These are phyloP conservation scores for Fusarium mangiferae DNA, from an alignment of 2,329 filamentous ascomycete species.

Conservation along the genomic window DNA sequence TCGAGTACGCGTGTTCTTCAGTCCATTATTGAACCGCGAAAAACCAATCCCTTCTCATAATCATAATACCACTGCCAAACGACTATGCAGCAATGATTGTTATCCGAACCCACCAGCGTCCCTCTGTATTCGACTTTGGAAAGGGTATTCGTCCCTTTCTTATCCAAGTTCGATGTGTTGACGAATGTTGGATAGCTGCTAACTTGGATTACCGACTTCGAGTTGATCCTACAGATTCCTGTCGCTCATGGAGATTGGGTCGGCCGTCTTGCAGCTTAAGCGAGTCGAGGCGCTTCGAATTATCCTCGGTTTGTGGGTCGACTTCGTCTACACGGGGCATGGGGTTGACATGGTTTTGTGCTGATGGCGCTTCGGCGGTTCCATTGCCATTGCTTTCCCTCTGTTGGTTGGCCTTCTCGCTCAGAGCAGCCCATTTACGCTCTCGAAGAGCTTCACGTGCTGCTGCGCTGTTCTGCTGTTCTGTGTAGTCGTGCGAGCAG, in stretches of 20 bases:
- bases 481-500: conserved; percentile 97
- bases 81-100: conserved; percentile 32
- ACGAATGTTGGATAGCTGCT: conserved; percentile 11
- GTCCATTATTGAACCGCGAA: conserved; percentile 37
- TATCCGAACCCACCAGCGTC: conserved; percentile 1
- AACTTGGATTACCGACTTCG: conserved; percentile 58
- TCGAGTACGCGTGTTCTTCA: conserved; percentile 33
- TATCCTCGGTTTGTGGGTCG: conserved; percentile 83
- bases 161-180: conserved; percentile 23
- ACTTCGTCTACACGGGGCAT: conserved; percentile 75
- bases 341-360: conserved; percentile 52
- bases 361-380: conserved; percentile 45
- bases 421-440: conserved; percentile 88
- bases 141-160: background rate
- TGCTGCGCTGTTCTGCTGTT: conserved; percentile 92
- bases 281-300: conserved; percentile 87
- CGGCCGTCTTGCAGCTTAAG: conserved; percentile 87
- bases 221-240: conserved; percentile 67
- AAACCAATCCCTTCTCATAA: conserved; percentile 35
- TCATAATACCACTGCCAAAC: conserved; percentile 28
- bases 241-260: conserved; percentile 66
- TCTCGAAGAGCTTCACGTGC: conserved; percentile 83
- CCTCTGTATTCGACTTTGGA: conserved; percentile 13
- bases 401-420: conserved; percentile 80
- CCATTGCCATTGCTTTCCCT: conserved; percentile 55